A percentile compares a stretch with the other conserved stretches of the same genome.
Evolutionary conservation across 2,329 filamentous ascomycete species (phyloP).

Genomic region (Fusarium hostae): DNA sequence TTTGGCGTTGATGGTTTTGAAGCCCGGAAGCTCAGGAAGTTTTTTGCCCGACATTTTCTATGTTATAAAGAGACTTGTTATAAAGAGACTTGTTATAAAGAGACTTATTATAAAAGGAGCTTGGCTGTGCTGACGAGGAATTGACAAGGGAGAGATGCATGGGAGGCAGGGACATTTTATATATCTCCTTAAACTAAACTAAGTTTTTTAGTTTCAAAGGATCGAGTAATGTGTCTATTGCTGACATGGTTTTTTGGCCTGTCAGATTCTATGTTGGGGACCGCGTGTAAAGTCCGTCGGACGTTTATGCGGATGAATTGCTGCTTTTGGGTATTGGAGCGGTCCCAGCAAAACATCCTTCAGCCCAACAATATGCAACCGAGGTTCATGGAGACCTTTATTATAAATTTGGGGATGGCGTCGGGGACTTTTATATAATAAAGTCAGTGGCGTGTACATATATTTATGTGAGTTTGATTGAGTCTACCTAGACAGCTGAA

Average conservation of each 20-base stretch:
- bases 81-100: background rate
- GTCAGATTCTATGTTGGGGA: slow-evolving; percentile 13
- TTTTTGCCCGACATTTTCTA: slow-evolving; percentile 35
- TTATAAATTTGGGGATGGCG: background rate
- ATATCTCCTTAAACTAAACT: background rate
- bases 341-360: slow-evolving; percentile 13
- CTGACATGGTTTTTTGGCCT: slow-evolving; percentile 6
- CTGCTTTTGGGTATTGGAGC: slow-evolving; percentile 13
- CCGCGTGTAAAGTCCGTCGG: slow-evolving; percentile 17
- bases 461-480: background rate
- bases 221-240: slow-evolving; percentile 5
- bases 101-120: background rate
- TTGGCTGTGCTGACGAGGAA: background rate
- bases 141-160: background rate
- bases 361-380: slow-evolving; percentile 16
- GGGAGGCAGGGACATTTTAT: slow-evolving; percentile 1
- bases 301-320: slow-evolving; percentile 8
- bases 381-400: background rate
- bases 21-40: slow-evolving; percentile 49
- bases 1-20: slow-evolving; percentile 59
- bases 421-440: background rate
- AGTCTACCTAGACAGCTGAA: background rate
- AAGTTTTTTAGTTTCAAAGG: background rate
- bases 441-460: background rate
- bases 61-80: background rate